Evolutionary conservation across 2,329 filamentous ascomycete genomes (phyloP), one percentile per base, ranked within the genome.

Genomic region (Fusarium robinianum): DNA sequence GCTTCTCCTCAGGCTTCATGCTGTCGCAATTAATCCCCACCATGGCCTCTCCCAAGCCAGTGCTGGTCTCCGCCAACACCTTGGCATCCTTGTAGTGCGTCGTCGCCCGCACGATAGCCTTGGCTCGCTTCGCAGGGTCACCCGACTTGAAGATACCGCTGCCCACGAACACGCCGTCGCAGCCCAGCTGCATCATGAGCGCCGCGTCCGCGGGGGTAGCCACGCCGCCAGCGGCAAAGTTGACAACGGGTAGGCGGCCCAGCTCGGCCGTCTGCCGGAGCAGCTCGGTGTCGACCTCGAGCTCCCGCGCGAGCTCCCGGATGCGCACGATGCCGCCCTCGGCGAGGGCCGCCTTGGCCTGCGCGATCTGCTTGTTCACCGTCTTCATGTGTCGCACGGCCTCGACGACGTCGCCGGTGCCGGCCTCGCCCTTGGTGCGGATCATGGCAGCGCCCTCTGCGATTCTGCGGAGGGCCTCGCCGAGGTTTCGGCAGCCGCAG

Each of bases 141-240:
- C 92, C 92, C 5, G 84, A 89, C 82, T 97, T 97, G 82, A 99
- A 99, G 70, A 97, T 97, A 18, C 94, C 94, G 45, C 84, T 90
- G 18, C 94, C 94, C 23, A 99, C 94, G 66, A 99, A 99, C 23
- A 99, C 94, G 46, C 94, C 94, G 65, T 99, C 94, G 66, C 94
- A 97, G 49, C 94, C 94, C 54, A 99, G 77, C 78, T 97, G 92
- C 94, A 99, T 99, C 92, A 99, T 74, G 48, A 99, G 77, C 3
- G 94, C 94, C 1, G 94, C 94, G 71, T 99, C 94, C 0, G 94
- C 94, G 0, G 94, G 94, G 1, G 94, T 99, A n/a, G 94, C 94
- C n/a, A 99, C 88, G 45, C 94, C 94, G n/a, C 94, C 94, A 4
- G 94, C 94, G 1, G 94, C 94, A 61, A 99, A 97, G 78, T 97